Percentiles rank a stretch among this genome's conserved stretches.
phyloP scores from a whole-genome alignment of 805 yeast genomes.

The Wickerhamiella shivajii region DNA sequence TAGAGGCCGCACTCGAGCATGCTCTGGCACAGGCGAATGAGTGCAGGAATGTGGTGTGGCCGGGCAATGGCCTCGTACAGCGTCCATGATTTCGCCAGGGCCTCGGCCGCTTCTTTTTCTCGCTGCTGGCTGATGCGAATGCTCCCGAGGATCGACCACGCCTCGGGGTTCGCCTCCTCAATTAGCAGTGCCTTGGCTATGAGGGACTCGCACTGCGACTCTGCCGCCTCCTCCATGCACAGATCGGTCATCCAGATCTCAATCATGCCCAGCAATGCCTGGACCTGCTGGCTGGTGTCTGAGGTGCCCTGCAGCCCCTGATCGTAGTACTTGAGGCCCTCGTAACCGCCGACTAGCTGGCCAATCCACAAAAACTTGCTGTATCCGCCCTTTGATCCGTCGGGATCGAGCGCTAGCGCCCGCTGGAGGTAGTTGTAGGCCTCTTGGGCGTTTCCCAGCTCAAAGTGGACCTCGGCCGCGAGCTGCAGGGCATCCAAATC shows the following conservation, averaged over 20 bases:
- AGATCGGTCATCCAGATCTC: conserved; percentile 94
- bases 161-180: conserved; percentile 48
- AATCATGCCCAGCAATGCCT: conserved; percentile 69
- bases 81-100: conserved; percentile 58
- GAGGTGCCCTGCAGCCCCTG: conserved; percentile 43
- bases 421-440: conserved; percentile 50
- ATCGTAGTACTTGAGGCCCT: conserved; percentile 49
- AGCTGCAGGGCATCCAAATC: conserved; percentile 25
- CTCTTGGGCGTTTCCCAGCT: conserved; percentile 60
- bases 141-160: conserved; percentile 70
- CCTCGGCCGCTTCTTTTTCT: conserved; percentile 54
- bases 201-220: conserved; percentile 56
- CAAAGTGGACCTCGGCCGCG: conserved; percentile 67
- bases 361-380: conserved; percentile 85
- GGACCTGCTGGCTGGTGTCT: conserved; percentile 29
- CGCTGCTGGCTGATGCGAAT: conserved; percentile 79
- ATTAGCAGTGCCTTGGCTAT: conserved; percentile 46
- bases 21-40: conserved; percentile 56
- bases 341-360: conserved; percentile 72
- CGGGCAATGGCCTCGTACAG: conserved; percentile 39
- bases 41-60: conserved; percentile 42
- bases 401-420: conserved; percentile 56
- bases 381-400: conserved; percentile 42
- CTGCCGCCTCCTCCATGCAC: conserved; percentile 89
- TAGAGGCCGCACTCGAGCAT: conserved; percentile 63